phyloP scores from a whole-genome alignment of 2,329 filamentous ascomycete species.

The Tolypocladium album region DNA sequence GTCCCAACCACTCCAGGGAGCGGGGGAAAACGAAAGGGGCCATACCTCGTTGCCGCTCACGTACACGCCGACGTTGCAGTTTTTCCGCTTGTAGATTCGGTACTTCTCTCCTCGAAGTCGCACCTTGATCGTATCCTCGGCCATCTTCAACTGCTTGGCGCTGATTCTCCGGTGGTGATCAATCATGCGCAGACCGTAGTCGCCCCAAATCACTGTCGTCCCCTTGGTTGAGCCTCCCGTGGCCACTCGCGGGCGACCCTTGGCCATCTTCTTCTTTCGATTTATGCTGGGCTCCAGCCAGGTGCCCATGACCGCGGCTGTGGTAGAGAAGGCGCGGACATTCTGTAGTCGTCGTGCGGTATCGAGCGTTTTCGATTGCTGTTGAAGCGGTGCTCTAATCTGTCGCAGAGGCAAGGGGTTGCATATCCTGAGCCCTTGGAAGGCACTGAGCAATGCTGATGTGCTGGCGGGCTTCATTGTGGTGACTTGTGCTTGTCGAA shows the following conservation, averaged over 20 bases:
- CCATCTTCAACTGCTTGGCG: slow-evolving; percentile 75
- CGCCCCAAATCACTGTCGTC: slow-evolving; percentile 92
- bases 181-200: slow-evolving; percentile 86
- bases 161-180: slow-evolving; percentile 90
- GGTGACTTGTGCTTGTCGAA: slow-evolving; percentile 11
- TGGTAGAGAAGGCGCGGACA: slow-evolving; percentile 63
- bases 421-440: slow-evolving; percentile 37
- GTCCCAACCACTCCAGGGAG: neutral
- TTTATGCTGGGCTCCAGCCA: slow-evolving; percentile 75
- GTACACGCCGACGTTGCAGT: slow-evolving; percentile 90
- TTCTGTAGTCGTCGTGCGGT: slow-evolving; percentile 28
- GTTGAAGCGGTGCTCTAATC: slow-evolving; percentile 19
- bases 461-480: slow-evolving; percentile 36
- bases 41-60: slow-evolving; percentile 80
- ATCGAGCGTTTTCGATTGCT: slow-evolving; percentile 16
- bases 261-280: slow-evolving; percentile 80
- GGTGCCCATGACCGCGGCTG: slow-evolving; percentile 45
- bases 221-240: slow-evolving; percentile 88
- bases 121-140: slow-evolving; percentile 86
- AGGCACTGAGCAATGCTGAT: slow-evolving; percentile 37
- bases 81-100: slow-evolving; percentile 80
- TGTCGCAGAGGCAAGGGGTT: slow-evolving; percentile 27
- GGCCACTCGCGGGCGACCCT: slow-evolving; percentile 76
- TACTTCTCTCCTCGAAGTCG: slow-evolving; percentile 86
- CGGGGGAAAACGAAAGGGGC: neutral